Conservation (phyloP, 2,329 filamentous ascomycete genomes). For the Albophoma yamanashiensis region DNA sequence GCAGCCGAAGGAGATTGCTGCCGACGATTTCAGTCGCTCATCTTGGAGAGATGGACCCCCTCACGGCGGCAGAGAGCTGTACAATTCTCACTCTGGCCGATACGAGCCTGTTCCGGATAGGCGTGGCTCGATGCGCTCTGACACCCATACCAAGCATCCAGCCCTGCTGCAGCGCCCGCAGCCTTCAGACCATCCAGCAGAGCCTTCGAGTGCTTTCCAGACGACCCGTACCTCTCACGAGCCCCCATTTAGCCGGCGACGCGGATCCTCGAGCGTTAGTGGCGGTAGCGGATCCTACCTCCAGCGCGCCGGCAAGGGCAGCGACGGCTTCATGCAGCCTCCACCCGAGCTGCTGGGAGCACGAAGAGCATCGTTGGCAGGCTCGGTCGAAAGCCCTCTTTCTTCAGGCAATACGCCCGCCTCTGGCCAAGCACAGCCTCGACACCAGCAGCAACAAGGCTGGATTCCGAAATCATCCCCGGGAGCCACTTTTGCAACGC, state of each 20-base stretch:
- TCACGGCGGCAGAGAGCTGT: conserved; percentile 64
- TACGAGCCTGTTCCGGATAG: conserved; percentile 84
- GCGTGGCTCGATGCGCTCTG: conserved; percentile 57
- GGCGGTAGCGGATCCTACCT: conserved; percentile 66
- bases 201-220: conserved; percentile 81
- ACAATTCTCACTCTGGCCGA: conserved; percentile 88
- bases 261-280: conserved; percentile 85
- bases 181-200: conserved; percentile 57
- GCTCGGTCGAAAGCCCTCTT: conserved; percentile 37
- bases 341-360: conserved; percentile 30
- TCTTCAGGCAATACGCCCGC: conserved; percentile 26
- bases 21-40: conserved; percentile 83
- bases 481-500: conserved; percentile 26
- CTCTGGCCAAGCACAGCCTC: conserved; percentile 15
- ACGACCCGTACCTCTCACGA: conserved; percentile 60
- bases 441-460: conserved; percentile 13
- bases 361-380: conserved; percentile 38
- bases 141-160: conserved; percentile 58
- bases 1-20: conserved; percentile 69
- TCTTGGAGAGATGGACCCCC: conserved; percentile 64
- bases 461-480: conserved; percentile 31
- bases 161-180: conserved; percentile 67
- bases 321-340: conserved; percentile 29
- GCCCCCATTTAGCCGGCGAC: conserved; percentile 60
- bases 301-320: conserved; percentile 40